Percentiles rank a stretch among this genome's conserved stretches.
Evolutionary conservation across 75 land plant genomes (phyloP).

Genomic region (Pinus albicaulis): DNA sequence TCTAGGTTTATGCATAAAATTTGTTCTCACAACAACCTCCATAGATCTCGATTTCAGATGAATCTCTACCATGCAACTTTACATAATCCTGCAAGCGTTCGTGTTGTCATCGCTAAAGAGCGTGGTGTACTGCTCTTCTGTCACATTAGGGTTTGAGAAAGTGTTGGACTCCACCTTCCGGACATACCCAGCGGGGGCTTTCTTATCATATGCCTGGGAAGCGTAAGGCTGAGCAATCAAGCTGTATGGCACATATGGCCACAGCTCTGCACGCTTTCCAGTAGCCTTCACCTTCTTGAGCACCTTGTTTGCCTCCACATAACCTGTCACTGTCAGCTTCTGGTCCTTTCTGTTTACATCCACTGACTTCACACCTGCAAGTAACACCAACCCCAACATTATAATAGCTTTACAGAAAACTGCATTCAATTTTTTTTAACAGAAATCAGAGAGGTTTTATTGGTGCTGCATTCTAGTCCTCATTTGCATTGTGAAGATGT

Average conservation of each 20-base stretch:
- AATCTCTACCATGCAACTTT: not conserved
- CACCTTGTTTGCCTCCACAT: constrained; percentile 10
- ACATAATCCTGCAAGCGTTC: constrained; percentile 67
- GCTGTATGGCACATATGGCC: constrained; percentile 74
- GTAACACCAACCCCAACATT: not conserved
- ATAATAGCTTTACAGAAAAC: not conserved
- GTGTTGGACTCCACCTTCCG: not conserved
- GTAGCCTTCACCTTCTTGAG: not conserved
- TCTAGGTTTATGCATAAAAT: too few relatives aligned
- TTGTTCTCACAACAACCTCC: too few relatives aligned
- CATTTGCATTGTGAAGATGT: too few relatives aligned
- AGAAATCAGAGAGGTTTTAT: not conserved
- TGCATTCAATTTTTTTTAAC: not conserved
- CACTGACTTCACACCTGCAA: constrained; percentile 6
- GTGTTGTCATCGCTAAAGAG: constrained; percentile 73
- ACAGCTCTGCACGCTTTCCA: constrained; percentile 23
- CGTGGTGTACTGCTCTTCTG: constrained; percentile 33
- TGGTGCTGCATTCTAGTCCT: too few relatives aligned
- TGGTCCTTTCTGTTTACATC: not conserved
- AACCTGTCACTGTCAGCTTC: constrained; percentile 8
- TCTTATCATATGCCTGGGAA: constrained; percentile 53
- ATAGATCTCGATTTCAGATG: too few relatives aligned
- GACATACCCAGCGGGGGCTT: constrained; percentile 58
- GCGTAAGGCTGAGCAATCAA: constrained; percentile 45
- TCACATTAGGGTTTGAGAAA: constrained; percentile 3